A percentile compares a stretch with the other conserved stretches of the same genome.
Evolutionary conservation across 768 basidiomycete genomes (phyloP).

Genomic region (Butyriboletus loyo): DNA sequence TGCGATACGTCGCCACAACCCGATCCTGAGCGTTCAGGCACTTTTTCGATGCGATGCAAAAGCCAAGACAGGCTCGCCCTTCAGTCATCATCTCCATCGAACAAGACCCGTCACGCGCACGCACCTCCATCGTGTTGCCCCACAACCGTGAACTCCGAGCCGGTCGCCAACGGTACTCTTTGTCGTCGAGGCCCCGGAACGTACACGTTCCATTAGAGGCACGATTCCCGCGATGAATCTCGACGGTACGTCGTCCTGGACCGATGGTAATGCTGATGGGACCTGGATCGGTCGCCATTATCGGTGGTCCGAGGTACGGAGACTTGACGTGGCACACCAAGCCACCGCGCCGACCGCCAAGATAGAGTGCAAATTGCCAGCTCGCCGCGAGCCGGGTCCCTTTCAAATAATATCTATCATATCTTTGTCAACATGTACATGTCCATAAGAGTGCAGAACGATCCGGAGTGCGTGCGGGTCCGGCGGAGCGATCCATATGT

Average conservation of each 20-base stretch:
- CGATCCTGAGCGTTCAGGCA: constrained; percentile 21
- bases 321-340: constrained; percentile 27
- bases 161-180: constrained; percentile 25
- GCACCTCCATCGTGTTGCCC: constrained; percentile 21
- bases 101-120: constrained; percentile 8
- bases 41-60: constrained; percentile 11
- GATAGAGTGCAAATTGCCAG: constrained; percentile 26
- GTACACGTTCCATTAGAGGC: constrained; percentile 3
- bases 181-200: constrained; percentile 25
- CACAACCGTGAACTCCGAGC: constrained; percentile 8
- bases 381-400: constrained; percentile 11
- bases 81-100: background rate
- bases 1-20: constrained; percentile 32
- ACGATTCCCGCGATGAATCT: constrained; percentile 10
- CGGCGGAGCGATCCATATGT: background rate
- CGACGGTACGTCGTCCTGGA: constrained; percentile 3
- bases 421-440: background rate
- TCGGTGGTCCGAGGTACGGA: constrained; percentile 26
- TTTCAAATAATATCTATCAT: constrained; percentile 25
- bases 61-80: background rate
- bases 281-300: constrained; percentile 8
- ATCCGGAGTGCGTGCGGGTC: background rate
- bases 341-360: constrained; percentile 16
- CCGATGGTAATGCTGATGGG: constrained; percentile 20
- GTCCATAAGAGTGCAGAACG: background rate